Conservation (phyloP, 1,139 yeast genomes). For the Candida tetrigidarum region DNA sequence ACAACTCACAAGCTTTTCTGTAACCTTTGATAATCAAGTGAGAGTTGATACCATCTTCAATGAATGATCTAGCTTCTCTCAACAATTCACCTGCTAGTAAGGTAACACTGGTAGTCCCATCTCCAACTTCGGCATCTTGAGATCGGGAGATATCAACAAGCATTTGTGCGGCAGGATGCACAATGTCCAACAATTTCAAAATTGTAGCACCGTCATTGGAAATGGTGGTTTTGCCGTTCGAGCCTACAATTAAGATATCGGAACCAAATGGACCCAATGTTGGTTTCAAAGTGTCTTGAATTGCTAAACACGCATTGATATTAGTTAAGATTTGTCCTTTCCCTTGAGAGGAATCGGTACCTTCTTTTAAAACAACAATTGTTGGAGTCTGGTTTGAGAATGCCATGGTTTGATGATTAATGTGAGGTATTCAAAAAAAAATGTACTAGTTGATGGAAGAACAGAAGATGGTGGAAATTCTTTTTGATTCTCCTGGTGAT, state of each 20-base stretch:
- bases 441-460: too few species aligned
- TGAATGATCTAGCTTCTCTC: conserved; percentile 86
- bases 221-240: conserved; percentile 87
- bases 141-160: conserved; percentile 94
- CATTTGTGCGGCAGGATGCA: conserved; percentile 97
- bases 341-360: conserved; percentile 97
- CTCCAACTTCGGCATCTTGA: conserved; percentile 99
- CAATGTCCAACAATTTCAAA: conserved; percentile 87
- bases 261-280: conserved; percentile 98
- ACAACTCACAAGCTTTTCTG: conserved; percentile 79
- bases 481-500: background rate
- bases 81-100: conserved; percentile 92
- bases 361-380: conserved; percentile 95
- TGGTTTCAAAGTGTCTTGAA: conserved; percentile 93
- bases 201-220: conserved; percentile 99
- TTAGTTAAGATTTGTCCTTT: conserved; percentile 93
- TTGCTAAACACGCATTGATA: conserved; percentile 95
- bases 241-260: conserved; percentile 85
- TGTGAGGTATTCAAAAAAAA: background rate
- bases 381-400: conserved; percentile 95
- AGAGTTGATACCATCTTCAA: conserved; percentile 95
- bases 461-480: conserved; percentile 10
- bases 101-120: conserved; percentile 97
- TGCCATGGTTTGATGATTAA: conserved; percentile 54
- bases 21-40: conserved; percentile 88